Percentiles rank a stretch among this genome's conserved stretches.
Conservation (phyloP, 805 yeast genomes). For the Saccharomycopsis malanga region DNA sequence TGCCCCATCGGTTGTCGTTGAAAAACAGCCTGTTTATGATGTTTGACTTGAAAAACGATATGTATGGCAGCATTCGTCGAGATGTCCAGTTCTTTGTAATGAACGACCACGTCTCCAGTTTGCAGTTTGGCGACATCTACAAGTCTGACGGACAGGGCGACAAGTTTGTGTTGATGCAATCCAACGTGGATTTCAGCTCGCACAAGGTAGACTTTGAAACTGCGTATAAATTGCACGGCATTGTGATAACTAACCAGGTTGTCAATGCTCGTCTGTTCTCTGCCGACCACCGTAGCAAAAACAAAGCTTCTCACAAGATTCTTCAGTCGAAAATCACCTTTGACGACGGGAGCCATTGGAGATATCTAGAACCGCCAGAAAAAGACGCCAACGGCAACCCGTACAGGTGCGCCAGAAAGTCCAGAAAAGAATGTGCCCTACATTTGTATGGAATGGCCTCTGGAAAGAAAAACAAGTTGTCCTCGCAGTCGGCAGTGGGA, state of each 20-base stretch:
- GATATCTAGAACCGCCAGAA: conserved; percentile 57
- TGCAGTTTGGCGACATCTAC: conserved; percentile 68
- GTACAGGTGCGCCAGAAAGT: conserved; percentile 43
- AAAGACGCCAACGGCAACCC: conserved; percentile 53
- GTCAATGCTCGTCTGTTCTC: conserved; percentile 34
- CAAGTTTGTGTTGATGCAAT: conserved; percentile 59
- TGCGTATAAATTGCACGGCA: conserved; percentile 65
- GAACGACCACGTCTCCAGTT: conserved; percentile 25
- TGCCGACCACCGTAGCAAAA: conserved; percentile 31
- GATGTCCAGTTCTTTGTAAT: conserved; percentile 7
- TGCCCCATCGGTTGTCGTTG: background rate
- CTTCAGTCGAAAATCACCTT: conserved; percentile 68
- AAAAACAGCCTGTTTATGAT: background rate
- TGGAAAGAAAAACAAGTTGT: conserved; percentile 46
- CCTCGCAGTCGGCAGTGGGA: conserved; percentile 88
- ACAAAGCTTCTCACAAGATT: conserved; percentile 37
- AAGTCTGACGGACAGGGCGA: conserved; percentile 92
- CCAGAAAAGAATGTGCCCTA: conserved; percentile 63
- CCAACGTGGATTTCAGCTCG: conserved; percentile 78
- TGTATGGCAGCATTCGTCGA: background rate
- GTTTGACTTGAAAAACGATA: conserved; percentile 9
- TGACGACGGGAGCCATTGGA: conserved; percentile 90
- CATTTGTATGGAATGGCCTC: conserved; percentile 81
- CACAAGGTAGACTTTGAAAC: conserved; percentile 78
- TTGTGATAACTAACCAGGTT: conserved; percentile 66